These are phyloP conservation scores for Venturia asperata DNA, from an alignment of 2,329 filamentous ascomycete genomes.

Conservation along the genomic window DNA sequence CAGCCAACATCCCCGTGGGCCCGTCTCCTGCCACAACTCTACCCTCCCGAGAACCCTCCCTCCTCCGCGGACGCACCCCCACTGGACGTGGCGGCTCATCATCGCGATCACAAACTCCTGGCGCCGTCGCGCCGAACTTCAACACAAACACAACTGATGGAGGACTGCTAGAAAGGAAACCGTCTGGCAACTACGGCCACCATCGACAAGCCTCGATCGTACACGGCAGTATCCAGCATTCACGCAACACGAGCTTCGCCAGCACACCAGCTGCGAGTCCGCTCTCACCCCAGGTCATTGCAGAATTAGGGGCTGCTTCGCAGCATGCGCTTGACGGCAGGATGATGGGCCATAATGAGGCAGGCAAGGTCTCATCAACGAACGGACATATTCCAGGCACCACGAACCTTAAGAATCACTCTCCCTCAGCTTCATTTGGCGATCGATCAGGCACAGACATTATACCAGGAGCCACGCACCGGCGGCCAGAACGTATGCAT, in stretches of 20 bases:
- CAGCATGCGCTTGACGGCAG: conserved; percentile 32
- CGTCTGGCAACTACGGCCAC: conserved; percentile 64
- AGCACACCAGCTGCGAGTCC: conserved; percentile 72
- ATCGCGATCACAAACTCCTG: conserved; percentile 39
- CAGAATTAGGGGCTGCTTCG: conserved; percentile 34
- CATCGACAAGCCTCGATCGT: conserved; percentile 96
- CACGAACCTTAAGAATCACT: conserved; percentile 14
- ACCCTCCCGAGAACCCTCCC: conserved; percentile 37
- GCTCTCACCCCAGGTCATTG: conserved; percentile 79
- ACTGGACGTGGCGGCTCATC: conserved; percentile 28
- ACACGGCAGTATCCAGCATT: conserved; percentile 81
- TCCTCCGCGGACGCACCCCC: conserved; percentile 33
- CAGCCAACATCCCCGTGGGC: conserved; percentile 23
- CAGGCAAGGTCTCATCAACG: conserved; percentile 11
- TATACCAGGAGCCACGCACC: conserved; percentile 18
- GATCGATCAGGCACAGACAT: conserved; percentile 5
- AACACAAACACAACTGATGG: conserved; percentile 24
- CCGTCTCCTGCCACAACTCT: conserved; percentile 25
- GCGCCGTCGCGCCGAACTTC: conserved; percentile 28
- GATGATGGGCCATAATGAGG: conserved; percentile 31
- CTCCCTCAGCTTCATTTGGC: conserved; percentile 15
- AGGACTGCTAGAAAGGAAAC: conserved; percentile 39
- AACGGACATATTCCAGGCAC: conserved; percentile 12
- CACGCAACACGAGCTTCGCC: conserved; percentile 76
- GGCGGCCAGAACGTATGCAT: conserved; percentile 40